Base-by-base conservation (phyloP, 2,329 filamentous ascomycete species). In the Fusarium albosuccineum region DNA sequence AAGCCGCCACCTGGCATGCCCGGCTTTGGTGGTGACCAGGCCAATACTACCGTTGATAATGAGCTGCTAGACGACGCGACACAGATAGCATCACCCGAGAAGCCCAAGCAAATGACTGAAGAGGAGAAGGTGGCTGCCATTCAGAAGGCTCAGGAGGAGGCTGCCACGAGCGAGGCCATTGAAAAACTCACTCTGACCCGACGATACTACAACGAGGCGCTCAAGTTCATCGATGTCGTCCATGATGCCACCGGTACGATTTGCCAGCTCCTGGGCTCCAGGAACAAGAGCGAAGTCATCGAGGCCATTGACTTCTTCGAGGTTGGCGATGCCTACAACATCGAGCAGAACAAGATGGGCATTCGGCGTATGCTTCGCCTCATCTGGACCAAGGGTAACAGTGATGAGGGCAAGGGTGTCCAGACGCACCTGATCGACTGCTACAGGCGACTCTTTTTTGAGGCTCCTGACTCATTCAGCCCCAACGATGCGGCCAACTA, bases 371-470 rank as follows among this genome's bases (percentile, higher is more conserved):
- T 99, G 96, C 85, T 99, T 66, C 91, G 95, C 54, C 85, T 99
- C 17, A 99, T 99, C 78, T 99, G 96, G 96, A 99, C 96, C 67
- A 99, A 99, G 81, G 95, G 96, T 71, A 99, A 98, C 80, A 98
- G 94, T 73, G 96, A 99, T 74, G 97, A 99, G 83, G 96, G 97
- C 73, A 99, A 98, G 81, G 96, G 96, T 57, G 94, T 99, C 3
- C 97, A 99, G 77, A 92, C 92, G 3, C 96, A 99, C 79, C 85
- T 99, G 30, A 97, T 99, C 69, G 96, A 99, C 71, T 97, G 93
- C 78, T 99, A 99, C 83, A 96, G 92, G 76, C 90, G 93, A 17
- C 87, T 99, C 1, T 99, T 98, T 80, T 99, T 99, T 73, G 93
- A 97, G 75, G 94, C 97, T 0, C 96, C 96, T 0, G 93, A 94